Conservation (phyloP, 495 filamentous ascomycete species). For the Neohortaea acidophila region DNA sequence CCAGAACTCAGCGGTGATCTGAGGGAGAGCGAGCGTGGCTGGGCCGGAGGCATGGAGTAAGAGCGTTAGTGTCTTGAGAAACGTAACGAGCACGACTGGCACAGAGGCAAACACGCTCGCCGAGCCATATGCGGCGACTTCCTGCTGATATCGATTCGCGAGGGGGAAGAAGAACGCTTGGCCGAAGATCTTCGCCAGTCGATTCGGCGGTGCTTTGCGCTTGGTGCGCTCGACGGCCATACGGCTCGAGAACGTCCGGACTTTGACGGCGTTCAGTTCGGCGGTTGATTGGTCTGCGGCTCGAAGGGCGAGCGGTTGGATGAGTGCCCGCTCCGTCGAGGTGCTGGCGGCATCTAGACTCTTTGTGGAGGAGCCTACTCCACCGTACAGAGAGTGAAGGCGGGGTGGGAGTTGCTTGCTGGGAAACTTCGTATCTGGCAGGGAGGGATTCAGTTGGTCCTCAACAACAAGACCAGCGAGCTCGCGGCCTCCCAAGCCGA, state of each 20-base stretch:
- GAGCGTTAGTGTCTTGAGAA: slow-evolving; percentile 50
- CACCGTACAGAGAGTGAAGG: slow-evolving; percentile 44
- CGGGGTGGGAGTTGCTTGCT: slow-evolving; percentile 53
- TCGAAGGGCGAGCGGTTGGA: slow-evolving; percentile 61
- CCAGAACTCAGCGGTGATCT: slow-evolving; percentile 60
- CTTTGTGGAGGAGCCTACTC: slow-evolving; percentile 19
- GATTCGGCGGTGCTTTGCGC: slow-evolving; percentile 53
- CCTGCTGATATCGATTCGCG: slow-evolving; percentile 32
- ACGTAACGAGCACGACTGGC: slow-evolving; percentile 43
- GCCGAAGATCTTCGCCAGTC: slow-evolving; percentile 55
- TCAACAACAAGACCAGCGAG: slow-evolving; percentile 64
- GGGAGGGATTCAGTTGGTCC: slow-evolving; percentile 26
- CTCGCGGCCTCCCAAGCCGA: slow-evolving; percentile 78
- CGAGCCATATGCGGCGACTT: slow-evolving; percentile 25
- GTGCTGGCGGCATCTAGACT: slow-evolving; percentile 32
- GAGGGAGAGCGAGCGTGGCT: slow-evolving; percentile 41
- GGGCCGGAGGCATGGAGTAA: slow-evolving; percentile 52
- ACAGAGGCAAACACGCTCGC: slow-evolving; percentile 37
- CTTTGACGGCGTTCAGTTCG: slow-evolving; percentile 61
- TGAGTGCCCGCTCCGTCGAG: slow-evolving; percentile 49
- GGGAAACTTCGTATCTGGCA: slow-evolving; percentile 27
- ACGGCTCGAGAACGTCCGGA: slow-evolving; percentile 60
- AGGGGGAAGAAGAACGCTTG: slow-evolving; percentile 73
- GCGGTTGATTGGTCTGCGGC: slow-evolving; percentile 59
- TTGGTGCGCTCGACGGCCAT: slow-evolving; percentile 54